Percentiles rank a stretch among this genome's conserved stretches.
Evolutionary conservation across 177 flowering plant species (phyloP).

Genomic region (Vitis hybrid): DNA sequence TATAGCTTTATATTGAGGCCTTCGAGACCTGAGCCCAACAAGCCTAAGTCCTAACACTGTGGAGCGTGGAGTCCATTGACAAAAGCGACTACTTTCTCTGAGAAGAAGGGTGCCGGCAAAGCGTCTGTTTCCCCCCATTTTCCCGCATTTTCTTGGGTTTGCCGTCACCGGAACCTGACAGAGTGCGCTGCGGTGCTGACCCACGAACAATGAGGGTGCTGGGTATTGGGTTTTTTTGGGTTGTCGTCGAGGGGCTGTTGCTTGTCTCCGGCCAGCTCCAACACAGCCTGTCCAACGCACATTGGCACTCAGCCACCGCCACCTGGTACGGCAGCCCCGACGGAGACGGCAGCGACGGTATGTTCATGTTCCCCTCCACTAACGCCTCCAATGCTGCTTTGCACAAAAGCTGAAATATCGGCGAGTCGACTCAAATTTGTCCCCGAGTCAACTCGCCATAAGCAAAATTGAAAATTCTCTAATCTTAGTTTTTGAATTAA

Average conservation of each 20-base stretch:
- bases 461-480: no score
- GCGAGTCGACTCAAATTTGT: no score
- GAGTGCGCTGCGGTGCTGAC: not conserved
- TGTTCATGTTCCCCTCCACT: not conserved
- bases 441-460: no score
- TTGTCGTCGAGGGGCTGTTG: conserved; percentile 7
- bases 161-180: no score
- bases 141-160: no score
- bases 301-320: conserved; percentile 83
- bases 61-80: not conserved
- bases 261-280: conserved; percentile 10
- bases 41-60: not conserved
- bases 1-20: no score
- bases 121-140: not conserved
- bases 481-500: no score
- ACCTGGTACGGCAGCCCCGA: conserved; percentile 97
- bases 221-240: not conserved
- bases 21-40: not conserved
- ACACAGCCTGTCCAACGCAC: conserved; percentile 29
- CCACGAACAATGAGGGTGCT: not conserved
- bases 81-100: not conserved
- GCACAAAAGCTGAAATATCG: not conserved
- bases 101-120: conserved; percentile 31
- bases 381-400: no score
- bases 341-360: conserved; percentile 92